These are phyloP conservation scores for Haplographium delicatum DNA, from an alignment of 495 filamentous ascomycete genomes.

Conservation along the genomic window DNA sequence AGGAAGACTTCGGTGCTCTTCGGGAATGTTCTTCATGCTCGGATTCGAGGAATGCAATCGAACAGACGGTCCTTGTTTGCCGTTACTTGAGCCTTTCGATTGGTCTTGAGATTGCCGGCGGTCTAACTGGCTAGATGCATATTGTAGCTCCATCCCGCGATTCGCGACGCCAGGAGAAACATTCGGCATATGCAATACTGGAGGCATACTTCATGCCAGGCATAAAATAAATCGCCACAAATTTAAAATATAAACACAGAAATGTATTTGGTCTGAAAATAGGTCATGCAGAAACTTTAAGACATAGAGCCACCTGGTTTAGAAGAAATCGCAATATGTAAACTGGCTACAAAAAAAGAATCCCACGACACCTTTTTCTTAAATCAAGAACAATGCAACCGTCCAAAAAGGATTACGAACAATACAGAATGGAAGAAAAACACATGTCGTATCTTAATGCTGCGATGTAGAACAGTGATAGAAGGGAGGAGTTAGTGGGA, in stretches of 20 bases:
- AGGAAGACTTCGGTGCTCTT: conserved; percentile 45
- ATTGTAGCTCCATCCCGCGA: conserved; percentile 8
- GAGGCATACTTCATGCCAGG: conserved; percentile 4
- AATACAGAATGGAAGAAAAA: neutral
- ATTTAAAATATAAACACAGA: conserved; percentile 2
- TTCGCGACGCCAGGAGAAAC: conserved; percentile 8
- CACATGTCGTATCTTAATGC: neutral
- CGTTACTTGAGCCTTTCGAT: neutral
- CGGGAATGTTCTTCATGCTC: neutral
- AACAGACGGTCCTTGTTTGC: neutral
- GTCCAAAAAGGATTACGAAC: neutral
- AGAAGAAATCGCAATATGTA: neutral
- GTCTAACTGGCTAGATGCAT: neutral
- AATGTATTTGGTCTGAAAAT: neutral
- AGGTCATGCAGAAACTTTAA: too few relatives aligned
- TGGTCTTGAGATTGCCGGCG: conserved; percentile 2
- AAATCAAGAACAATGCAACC: neutral
- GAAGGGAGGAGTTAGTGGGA: neutral
- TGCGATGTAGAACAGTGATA: neutral
- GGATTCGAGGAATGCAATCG: neutral
- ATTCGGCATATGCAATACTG: neutral
- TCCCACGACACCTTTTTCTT: neutral
- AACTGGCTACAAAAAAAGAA: neutral
- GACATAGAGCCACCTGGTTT: neutral
- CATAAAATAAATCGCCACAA: neutral